Conservation (phyloP, 495 filamentous ascomycete species). For the Penicilliopsis zonata region DNA sequence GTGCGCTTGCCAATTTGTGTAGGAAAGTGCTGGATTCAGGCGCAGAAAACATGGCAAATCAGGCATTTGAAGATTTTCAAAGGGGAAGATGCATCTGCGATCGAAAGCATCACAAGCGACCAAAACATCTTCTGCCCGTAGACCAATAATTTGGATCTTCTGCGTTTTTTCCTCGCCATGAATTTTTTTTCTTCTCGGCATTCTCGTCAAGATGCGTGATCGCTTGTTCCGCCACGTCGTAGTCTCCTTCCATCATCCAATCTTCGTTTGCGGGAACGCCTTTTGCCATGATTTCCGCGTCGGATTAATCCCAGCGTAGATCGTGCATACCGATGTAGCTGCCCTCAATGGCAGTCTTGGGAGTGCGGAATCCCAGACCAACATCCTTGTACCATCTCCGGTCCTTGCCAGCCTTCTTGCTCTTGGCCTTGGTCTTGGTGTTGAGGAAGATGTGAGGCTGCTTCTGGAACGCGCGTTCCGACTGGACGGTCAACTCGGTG, state of each 20-base stretch:
- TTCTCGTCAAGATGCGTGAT: not conserved
- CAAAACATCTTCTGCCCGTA: slow-evolving; percentile 4
- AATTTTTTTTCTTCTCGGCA: not conserved
- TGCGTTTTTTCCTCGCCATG: not conserved
- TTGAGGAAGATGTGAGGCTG: slow-evolving; percentile 99
- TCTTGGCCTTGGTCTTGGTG: slow-evolving; percentile 79
- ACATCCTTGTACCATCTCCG: slow-evolving; percentile 99
- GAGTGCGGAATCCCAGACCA: slow-evolving; percentile 95
- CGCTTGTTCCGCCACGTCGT: not conserved
- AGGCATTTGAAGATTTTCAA: slow-evolving; percentile 5
- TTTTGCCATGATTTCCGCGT: not conserved
- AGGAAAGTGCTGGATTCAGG: not conserved
- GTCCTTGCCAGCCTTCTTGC: slow-evolving; percentile 71
- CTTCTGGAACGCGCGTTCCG: slow-evolving; percentile 97
- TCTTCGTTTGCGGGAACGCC: not conserved
- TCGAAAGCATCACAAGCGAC: no score
- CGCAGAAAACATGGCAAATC: slow-evolving; percentile 3
- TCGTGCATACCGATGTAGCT: slow-evolving; percentile 88
- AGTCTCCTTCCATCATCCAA: not conserved
- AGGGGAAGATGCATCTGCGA: no score
- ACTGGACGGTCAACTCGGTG: slow-evolving; percentile 96
- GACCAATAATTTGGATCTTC: slow-evolving; percentile 9
- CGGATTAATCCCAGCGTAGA: slow-evolving; percentile 13
- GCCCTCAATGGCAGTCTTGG: slow-evolving; percentile 94
- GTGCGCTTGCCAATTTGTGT: slow-evolving; percentile 6